Evolutionary conservation across 306 rosid genomes (phyloP).

Genomic region (Sindora glabra): DNA sequence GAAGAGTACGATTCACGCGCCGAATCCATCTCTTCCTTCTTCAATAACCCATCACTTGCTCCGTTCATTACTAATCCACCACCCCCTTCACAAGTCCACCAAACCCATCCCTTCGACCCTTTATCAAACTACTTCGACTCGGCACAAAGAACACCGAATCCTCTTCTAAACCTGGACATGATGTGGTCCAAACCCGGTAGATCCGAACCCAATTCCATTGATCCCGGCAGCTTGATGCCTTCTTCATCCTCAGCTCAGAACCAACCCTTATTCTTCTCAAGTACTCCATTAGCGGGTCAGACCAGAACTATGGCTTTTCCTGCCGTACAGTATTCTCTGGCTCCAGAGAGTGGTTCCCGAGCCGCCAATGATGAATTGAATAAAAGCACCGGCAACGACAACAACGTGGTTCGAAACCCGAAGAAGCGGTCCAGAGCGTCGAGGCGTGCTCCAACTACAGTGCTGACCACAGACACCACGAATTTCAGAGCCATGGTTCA

Average conservation of each 20-base stretch:
- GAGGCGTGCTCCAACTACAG: slow-evolving; percentile 92
- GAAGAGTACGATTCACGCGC: slow-evolving; percentile 86
- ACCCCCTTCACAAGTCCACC: slow-evolving; percentile 7
- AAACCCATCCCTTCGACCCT: slow-evolving; percentile 34
- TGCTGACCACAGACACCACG: slow-evolving; percentile 76
- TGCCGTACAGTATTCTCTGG: slow-evolving; percentile 19
- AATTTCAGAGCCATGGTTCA: slow-evolving; percentile 99
- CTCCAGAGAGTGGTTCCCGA: slow-evolving; percentile 13
- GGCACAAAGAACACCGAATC: slow-evolving; percentile 15
- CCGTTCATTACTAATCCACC: slow-evolving; percentile 16
- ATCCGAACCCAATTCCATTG: slow-evolving; percentile 44
- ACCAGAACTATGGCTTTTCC: slow-evolving; percentile 25
- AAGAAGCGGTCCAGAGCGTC: slow-evolving; percentile 91
- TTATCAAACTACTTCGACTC: slow-evolving; percentile 55
- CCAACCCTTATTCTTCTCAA: slow-evolving; percentile 29
- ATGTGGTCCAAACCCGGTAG: slow-evolving; percentile 47
- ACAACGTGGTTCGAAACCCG: slow-evolving; percentile 51
- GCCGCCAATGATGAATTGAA: slow-evolving; percentile 21
- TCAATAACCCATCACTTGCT: slow-evolving; percentile 19
- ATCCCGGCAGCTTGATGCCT: slow-evolving; percentile 28
- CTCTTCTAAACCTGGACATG: slow-evolving; percentile 33
- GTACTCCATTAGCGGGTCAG: slow-evolving; percentile 26
- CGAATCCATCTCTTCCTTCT: slow-evolving; percentile 48
- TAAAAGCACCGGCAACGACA: not conserved
- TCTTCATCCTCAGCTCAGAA: slow-evolving; percentile 6